Base-by-base conservation (phyloP, 2,329 filamentous ascomycete genomes). In the Penicillium frequentans region DNA sequence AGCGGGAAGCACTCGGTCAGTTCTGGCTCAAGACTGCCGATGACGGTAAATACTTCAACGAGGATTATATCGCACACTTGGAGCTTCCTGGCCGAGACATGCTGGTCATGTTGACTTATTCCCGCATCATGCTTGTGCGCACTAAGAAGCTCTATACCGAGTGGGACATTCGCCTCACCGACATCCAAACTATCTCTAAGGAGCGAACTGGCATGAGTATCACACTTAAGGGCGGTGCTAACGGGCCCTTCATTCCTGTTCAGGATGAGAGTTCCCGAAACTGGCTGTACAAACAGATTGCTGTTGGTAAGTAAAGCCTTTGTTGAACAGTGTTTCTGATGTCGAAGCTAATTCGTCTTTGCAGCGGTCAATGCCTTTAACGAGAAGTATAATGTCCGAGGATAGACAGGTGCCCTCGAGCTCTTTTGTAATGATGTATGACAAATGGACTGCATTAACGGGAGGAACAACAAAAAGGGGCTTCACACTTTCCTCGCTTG, bases 21-120 rank as follows among this genome's bases (percentile, higher is more conserved):
- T 97, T 91, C 80, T 99, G 95, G 96, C 87, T 99, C 63, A 99
- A 99, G 82, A 96, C 96, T 57, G 87, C 96, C 11, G 95, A 99
- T 76, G 95, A 97, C 63, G 95, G 95, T 60, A 95, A 93, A 74
- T 98, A 93, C 81, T 99, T 99, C 84, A 89, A 96, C 77, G 95
- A 99, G 75, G 85, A 91, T 71, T 99, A 99, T 78, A 95, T 99
- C 73, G 96, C 93, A 5, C 96, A 99, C 72, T 82, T 99, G 5
- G 93, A 99, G 75, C 84, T 99, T 26, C 90, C 91, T 11, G 86
- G 88, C 59, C 91, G 95, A 73, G 93, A 96, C 71, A 90, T 92
- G 81, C 87, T 93, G 55, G 89, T 93, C 48, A 91, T 98, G 85
- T 84, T 99, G 59, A 97, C 90, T 10, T 95, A 90, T 72, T 83